Evolutionary conservation across 2,329 filamentous ascomycete species (phyloP), one percentile per base, ranked within the genome.

Genomic region (Xylaria sp.): DNA sequence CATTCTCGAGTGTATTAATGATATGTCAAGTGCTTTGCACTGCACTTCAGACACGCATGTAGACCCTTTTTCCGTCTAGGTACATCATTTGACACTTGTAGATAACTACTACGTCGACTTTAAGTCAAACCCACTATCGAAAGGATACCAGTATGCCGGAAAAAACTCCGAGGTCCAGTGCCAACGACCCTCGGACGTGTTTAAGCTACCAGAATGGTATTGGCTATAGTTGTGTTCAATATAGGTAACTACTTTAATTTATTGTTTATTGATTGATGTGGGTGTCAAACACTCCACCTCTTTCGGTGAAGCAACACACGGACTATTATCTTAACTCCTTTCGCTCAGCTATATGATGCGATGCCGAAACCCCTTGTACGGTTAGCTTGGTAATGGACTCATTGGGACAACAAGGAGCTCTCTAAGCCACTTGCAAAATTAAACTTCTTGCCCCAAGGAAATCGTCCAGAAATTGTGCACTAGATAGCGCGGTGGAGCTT

Each of bases 261-360:
- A 6, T 9, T 18, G 16, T 44, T 21, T 21, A 12, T 54, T 21
- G 9, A 32, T 54, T 32, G 16, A 35, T 54, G 32, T 51, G 23
- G n/a, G n/a, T 29, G 35, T n/a, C 51, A 35, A 54, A 32, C 27
- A 54, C 51, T 54, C 51, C 51, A 54, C 51, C 21, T 44, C 16
- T 10, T 53, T 53, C 27, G 27, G 27, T 29, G 51, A 32, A 32
- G 27, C 16, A 35, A 18, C 8, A 13, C 5, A 53, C 9, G 12
- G 23, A 16, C 16, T 18, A 29, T 29, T 51, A 29, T 25, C 16
- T 51, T 29, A 16, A 12, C 48, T 48, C 9, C 21, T 12, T 12
- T 23, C 44, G 12, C 5, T 13, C 8, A 10, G 44, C 8, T 12
- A 12, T 8, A 25, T 25, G 9, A 48, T 48, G 21, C 21, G 21